Evolutionary conservation across 805 yeast species (phyloP), one percentile per base, ranked within the genome.

Genomic region (Kockiozyma suomiensis): DNA sequence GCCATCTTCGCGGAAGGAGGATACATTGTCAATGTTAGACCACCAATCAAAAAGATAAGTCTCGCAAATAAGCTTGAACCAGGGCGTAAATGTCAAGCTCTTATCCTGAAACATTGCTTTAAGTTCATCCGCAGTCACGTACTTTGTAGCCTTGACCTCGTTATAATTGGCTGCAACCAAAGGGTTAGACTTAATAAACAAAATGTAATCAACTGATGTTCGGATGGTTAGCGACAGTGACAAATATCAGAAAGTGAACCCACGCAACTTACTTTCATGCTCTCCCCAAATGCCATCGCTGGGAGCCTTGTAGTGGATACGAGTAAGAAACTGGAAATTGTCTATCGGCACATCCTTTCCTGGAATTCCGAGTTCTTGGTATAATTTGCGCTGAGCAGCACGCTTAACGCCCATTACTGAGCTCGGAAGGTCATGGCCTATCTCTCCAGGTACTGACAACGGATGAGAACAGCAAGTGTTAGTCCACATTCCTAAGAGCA

Each of bases 401-500:
- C 79, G 78, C 70, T 85, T 88, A 55, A 84, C 96, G 59, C 99
- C 99, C 28, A 75, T 74, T 6, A 93, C 78, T 7, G 96, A 88
- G 37, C 79, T 76, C 4, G 76, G 74, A 59, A 92, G 78, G 50
- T 76, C 75, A 37, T 77, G 70, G 10, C 97, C 97, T 71, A 91
- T 78, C 74, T 94, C 99, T 38, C 83, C 77, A 40, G 85, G 81
- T 37, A 90, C 83, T 56, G 97, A 90, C 54, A 94, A 79, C 8
- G 99, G 99, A 73, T 94, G 99, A 0, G 98, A 92, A 74, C 99
- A 94, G 76, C 99, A 94, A 1, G 99, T 94, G 74, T 94, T 94
- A 26, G 99, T 94, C 99, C 99, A 94, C 87, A 92, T 85, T 59
- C 85, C 66, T 62, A 17, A 6, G 35, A n/a, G n/a, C n/a, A n/a